Conservation (phyloP, 148 eudicot species). For the Nepenthes gracilis region DNA sequence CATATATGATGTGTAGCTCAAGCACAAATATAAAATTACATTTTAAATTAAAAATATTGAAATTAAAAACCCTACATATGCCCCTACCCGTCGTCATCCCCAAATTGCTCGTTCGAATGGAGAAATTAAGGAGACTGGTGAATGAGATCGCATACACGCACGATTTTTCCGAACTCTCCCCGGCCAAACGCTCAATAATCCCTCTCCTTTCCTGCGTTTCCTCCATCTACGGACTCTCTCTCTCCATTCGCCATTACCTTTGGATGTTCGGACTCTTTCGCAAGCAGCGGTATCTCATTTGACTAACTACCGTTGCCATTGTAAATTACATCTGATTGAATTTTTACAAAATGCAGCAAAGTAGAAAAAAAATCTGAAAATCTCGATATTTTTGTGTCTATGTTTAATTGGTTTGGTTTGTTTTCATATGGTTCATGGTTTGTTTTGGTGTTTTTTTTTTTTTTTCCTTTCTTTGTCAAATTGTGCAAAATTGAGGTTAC, state of each 20-base stretch:
- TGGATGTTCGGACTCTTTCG: constrained; percentile 27
- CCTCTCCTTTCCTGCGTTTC: constrained; percentile 61
- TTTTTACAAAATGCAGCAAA: not conserved
- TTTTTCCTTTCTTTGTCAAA: not conserved
- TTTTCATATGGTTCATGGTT: not conserved
- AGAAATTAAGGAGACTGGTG: constrained; percentile 46
- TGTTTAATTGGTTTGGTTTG: too few species aligned
- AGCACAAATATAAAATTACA: too few species aligned
- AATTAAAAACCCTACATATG: too few species aligned
- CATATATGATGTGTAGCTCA: too few species aligned
- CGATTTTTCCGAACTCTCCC: constrained; percentile 29
- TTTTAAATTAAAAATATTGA: too few species aligned
- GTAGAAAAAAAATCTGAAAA: too few species aligned
- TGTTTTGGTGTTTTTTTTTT: not conserved
- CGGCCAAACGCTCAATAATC: constrained; percentile 35
- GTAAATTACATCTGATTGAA: not conserved
- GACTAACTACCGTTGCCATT: not conserved
- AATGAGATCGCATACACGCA: constrained; percentile 50
- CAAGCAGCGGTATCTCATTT: constrained; percentile 31
- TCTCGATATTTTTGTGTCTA: too few species aligned
- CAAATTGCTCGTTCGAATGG: constrained; percentile 27
- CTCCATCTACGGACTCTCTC: constrained; percentile 37
- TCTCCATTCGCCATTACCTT: constrained; percentile 44
- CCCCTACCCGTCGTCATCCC: too few species aligned
- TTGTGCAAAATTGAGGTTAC: constrained; percentile 41